Conservation (phyloP, 1,284 basidiomycete genomes). For the Ceratobasidium sp. region DNA sequence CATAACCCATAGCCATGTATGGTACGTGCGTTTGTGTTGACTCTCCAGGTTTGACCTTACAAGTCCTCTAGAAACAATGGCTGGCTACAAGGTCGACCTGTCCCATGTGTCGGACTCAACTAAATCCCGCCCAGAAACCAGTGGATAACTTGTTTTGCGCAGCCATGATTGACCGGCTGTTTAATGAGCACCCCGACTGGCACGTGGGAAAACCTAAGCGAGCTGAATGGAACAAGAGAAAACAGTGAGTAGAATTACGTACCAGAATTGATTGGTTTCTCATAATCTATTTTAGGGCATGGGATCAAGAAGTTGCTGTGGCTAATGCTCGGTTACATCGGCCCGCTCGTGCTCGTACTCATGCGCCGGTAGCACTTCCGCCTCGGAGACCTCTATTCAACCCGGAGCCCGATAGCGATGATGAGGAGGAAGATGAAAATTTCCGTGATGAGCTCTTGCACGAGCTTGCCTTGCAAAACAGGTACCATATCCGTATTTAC, state of each 20-base stretch:
- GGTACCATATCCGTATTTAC: constrained; percentile 8
- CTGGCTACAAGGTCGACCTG: constrained; percentile 17
- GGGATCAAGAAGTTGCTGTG: constrained; percentile 20
- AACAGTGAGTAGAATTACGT: constrained; percentile 50
- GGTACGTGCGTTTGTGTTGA: neutral
- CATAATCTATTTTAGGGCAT: constrained; percentile 2
- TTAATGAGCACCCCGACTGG: constrained; percentile 28
- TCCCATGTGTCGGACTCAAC: constrained; percentile 23
- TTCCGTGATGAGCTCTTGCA: constrained; percentile 4
- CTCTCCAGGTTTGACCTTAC: neutral
- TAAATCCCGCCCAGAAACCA: constrained; percentile 8
- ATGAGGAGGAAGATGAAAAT: constrained; percentile 19
- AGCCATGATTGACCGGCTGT: constrained; percentile 29
- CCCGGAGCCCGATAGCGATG: constrained; percentile 16
- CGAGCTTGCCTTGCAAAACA: neutral
- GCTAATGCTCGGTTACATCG: constrained; percentile 3
- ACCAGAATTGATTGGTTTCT: neutral
- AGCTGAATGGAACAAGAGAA: constrained; percentile 54
- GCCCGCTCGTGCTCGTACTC: neutral
- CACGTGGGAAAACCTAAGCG: constrained; percentile 14
- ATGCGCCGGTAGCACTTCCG: neutral
- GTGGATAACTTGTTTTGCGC: constrained; percentile 12
- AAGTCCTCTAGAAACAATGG: constrained; percentile 21
- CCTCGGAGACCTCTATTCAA: constrained; percentile 11
- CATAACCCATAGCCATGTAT: constrained; percentile 17